Evolutionary conservation across 129 eudicot genomes (phyloP), one percentile per base, ranked within the genome.

Genomic region (Deinandra increscens): DNA sequence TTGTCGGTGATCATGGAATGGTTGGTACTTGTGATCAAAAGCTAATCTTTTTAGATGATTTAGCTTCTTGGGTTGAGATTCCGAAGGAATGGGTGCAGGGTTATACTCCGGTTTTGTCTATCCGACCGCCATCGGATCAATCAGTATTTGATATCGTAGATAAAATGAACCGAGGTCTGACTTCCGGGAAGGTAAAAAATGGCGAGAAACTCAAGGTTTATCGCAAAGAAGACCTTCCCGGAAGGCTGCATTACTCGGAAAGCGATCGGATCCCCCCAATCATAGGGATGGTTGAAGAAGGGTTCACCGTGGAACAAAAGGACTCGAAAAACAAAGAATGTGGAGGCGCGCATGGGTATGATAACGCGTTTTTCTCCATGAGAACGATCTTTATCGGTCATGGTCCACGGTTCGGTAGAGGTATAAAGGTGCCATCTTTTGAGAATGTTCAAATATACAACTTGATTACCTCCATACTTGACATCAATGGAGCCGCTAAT

Each of bases 1-100:
- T 86, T 84, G 82, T 88, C 4, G 96, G 96, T 56, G 96, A 88
- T 83, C 96, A 88, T 75, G 96, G 92, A 0, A 86, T 88, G 96
- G 96, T 83, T 31, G 91, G 96, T 23, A 88, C 96, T 12, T 88
- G 96, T 51, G 96, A 88, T 77, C 69, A 81, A 66, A 88, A 86
- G 54, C 9, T 86, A 26, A 79, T 88, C 8, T 77, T 73, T 78
- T 73, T 88, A 20, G 91, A 86, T 31, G 96, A 86, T 79, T 77
- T 88, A 60, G 82, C 78, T 58, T 62, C 86, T 5, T 88, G 85
- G 87, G 64, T 88, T 66, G 69, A 80, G 20, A 72, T 88, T 72
- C 87, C 87, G 3, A 29, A 45, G 12, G 75, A 77, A 23, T 88
- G 96, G 96, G 87, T 88, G 14, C 89, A 86, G 17, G 64, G 81